Evolutionary conservation across 495 filamentous ascomycete genomes (phyloP).

Genomic region (Parmelia sp.): DNA sequence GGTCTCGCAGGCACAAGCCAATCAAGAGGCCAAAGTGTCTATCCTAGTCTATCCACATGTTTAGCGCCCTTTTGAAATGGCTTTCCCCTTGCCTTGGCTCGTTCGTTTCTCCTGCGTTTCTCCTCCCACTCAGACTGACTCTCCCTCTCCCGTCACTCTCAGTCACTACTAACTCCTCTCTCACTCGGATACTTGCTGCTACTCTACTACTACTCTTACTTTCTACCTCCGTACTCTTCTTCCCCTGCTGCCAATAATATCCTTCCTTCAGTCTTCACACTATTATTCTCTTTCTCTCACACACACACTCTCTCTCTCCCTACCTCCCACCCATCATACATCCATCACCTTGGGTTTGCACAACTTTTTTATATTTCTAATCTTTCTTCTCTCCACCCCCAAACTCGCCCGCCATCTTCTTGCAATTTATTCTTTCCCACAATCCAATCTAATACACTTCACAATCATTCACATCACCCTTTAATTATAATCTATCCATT

Average conservation of each 20-base stretch:
- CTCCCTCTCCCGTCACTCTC: too few relatives aligned
- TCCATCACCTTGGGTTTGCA: not conserved
- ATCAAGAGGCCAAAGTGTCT: not conserved
- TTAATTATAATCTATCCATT: constrained; percentile 12
- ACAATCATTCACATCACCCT: constrained; percentile 12
- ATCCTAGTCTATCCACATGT: too few relatives aligned
- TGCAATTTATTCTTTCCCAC: not conserved
- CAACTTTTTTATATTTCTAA: not conserved
- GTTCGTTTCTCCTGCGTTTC: not conserved
- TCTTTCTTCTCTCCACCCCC: not conserved
- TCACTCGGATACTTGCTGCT: not conserved
- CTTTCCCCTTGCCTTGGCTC: not conserved
- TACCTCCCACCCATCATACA: not conserved
- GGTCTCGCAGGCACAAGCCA: not conserved
- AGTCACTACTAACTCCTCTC: too few relatives aligned
- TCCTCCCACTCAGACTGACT: not conserved
- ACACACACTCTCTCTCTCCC: not conserved
- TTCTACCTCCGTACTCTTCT: constrained; percentile 4
- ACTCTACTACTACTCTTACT: not conserved
- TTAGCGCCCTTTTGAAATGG: too few relatives aligned
- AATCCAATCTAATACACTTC: constrained; percentile 8
- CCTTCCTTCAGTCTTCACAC: too few relatives aligned
- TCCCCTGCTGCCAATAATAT: not conserved
- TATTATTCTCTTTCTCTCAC: not conserved
- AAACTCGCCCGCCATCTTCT: not conserved